Percentiles rank a stretch among this genome's conserved stretches.
phyloP scores from a whole-genome alignment of 1,139 yeast genomes.

The Nakaseomyces delphensis region DNA sequence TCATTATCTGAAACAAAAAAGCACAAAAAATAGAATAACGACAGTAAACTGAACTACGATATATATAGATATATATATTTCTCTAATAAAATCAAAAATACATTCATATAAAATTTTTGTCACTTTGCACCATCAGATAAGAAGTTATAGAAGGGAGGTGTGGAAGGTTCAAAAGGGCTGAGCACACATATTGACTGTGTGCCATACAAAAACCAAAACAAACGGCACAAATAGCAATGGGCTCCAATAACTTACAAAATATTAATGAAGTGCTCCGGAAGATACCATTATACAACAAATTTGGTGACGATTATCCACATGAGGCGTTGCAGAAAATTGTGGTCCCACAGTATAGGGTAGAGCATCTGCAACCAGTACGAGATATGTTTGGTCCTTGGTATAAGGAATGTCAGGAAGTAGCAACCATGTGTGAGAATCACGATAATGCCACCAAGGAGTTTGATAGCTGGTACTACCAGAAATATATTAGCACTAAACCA shows the following conservation, averaged over 20 bases:
- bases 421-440: slow-evolving; percentile 12
- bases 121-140: too few species aligned
- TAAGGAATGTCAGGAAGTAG: slow-evolving; percentile 18
- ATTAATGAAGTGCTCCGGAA: slow-evolving; percentile 19
- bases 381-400: slow-evolving; percentile 28
- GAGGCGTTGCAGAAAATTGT: slow-evolving; percentile 12
- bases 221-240: too few species aligned
- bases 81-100: too few species aligned
- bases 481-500: slow-evolving; percentile 25
- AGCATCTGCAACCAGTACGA: slow-evolving; percentile 16
- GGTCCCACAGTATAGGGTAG: slow-evolving; percentile 17
- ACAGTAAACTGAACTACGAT: too few species aligned
- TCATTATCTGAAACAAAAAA: too few species aligned
- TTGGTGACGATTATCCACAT: slow-evolving; percentile 20
- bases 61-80: too few species aligned
- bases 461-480: slow-evolving; percentile 23
- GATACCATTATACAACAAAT: slow-evolving; percentile 21
- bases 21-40: too few species aligned
- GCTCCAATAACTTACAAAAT: slow-evolving; percentile 4
- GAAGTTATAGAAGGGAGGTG: too few species aligned
- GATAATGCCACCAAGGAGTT: slow-evolving; percentile 14
- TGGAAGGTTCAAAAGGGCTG: too few species aligned
- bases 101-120: too few species aligned
- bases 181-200: too few species aligned
- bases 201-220: too few species aligned